Percentiles rank a stretch among this genome's conserved stretches.
Evolutionary conservation across 306 rosid genomes (phyloP).

Genomic region (apple (Malus domestica)): ASM211411v1 NC_041804.1:22986001-22986500

Average conservation of each 20-base stretch:
- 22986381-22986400: conserved; percentile 23
- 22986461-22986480: conserved; percentile 30
- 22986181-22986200: conserved; percentile 39
- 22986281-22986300: conserved; percentile 32
- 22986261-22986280: conserved; percentile 43
- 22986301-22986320: conserved; percentile 29
- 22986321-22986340: conserved; percentile 35
- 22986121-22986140: conserved; percentile 43
- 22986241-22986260: conserved; percentile 36
- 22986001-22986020: conserved; percentile 41
- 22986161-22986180: conserved; percentile 33
- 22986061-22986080: conserved; percentile 35
- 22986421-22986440: conserved; percentile 46
- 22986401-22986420: conserved; percentile 34
- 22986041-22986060: conserved; percentile 41
- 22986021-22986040: conserved; percentile 44
- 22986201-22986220: conserved; percentile 27
- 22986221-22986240: conserved; percentile 34
- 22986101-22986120: conserved; percentile 28
- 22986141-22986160: conserved; percentile 44
- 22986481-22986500: conserved; percentile 25
- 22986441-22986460: conserved; percentile 36
- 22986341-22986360: conserved; percentile 35
- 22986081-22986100: conserved; percentile 24
- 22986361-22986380: conserved; percentile 35